Percentiles rank a stretch among this genome's conserved stretches.
Conservation (phyloP, 2,329 filamentous ascomycete species). For the Lachnellula suecica region DNA sequence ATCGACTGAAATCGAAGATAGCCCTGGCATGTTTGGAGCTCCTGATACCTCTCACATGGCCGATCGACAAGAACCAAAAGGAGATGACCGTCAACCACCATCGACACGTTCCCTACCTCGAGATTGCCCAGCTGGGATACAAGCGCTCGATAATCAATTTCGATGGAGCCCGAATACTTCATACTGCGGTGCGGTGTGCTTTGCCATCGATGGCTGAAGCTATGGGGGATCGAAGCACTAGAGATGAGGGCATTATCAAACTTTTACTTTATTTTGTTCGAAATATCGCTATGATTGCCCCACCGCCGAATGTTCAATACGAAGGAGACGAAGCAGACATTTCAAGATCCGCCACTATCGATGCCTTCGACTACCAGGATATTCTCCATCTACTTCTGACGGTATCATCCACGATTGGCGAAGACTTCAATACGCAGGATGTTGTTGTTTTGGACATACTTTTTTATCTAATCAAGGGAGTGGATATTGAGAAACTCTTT, state of each 20-base stretch:
- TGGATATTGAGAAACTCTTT: constrained; percentile 82
- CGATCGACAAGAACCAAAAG: constrained; percentile 74
- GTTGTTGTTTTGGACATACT: constrained; percentile 87
- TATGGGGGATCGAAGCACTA: constrained; percentile 69
- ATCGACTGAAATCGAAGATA: constrained; percentile 74
- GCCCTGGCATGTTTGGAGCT: constrained; percentile 87
- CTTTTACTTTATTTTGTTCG: constrained; percentile 85
- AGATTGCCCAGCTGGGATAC: constrained; percentile 84
- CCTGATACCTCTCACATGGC: constrained; percentile 92
- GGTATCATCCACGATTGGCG: constrained; percentile 86
- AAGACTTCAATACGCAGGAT: constrained; percentile 89
- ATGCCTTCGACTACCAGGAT: constrained; percentile 87
- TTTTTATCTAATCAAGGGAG: constrained; percentile 89
- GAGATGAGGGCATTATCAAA: constrained; percentile 91
- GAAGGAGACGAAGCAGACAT: constrained; percentile 90
- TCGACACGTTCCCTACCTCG: constrained; percentile 84
- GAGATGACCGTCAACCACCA: constrained; percentile 92
- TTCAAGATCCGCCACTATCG: constrained; percentile 82
- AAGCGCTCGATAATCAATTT: constrained; percentile 87
- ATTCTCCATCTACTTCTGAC: constrained; percentile 84
- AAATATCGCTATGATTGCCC: constrained; percentile 83
- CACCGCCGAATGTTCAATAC: constrained; percentile 68
- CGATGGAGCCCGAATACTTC: constrained; percentile 73
- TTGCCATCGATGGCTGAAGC: constrained; percentile 82
- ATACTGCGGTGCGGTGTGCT: constrained; percentile 76